Evolutionary conservation across 805 yeast genomes (phyloP).

Genomic region (Lachancea fermentati): DNA sequence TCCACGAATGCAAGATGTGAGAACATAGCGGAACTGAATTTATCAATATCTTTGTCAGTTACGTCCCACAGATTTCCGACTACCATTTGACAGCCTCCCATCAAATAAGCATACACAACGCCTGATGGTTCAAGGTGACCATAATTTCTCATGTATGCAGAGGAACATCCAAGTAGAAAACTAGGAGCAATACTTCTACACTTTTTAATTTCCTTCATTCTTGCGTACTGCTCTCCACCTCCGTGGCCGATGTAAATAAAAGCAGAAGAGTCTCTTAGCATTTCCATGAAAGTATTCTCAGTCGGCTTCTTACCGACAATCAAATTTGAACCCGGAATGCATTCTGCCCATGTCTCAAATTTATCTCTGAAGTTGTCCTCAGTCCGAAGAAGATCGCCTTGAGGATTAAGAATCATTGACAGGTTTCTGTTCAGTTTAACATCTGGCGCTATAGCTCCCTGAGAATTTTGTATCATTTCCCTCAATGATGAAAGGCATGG

Average conservation of each 20-base stretch:
- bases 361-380: constrained; percentile 48
- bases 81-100: constrained; percentile 78
- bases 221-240: constrained; percentile 83
- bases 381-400: constrained; percentile 66
- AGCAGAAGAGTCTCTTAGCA: constrained; percentile 40
- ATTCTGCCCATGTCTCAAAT: constrained; percentile 32
- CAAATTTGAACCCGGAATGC: constrained; percentile 45
- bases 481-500: constrained; percentile 54
- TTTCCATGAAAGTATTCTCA: constrained; percentile 45
- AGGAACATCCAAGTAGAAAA: constrained; percentile 83
- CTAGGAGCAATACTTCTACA: constrained; percentile 47
- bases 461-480: constrained; percentile 30
- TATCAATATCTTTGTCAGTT: constrained; percentile 91
- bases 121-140: constrained; percentile 72
- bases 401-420: constrained; percentile 73
- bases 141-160: constrained; percentile 56
- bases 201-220: constrained; percentile 47
- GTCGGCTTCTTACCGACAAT: constrained; percentile 49
- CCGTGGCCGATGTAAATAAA: constrained; percentile 92
- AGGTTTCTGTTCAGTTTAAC: constrained; percentile 34
- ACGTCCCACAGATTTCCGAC: constrained; percentile 94
- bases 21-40: constrained; percentile 58
- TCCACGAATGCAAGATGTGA: constrained; percentile 58
- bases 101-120: constrained; percentile 65
- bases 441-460: constrained; percentile 12